Evolutionary conservation across 805 yeast genomes (phyloP).

Genomic region (Metschnikowia noctiluminum): DNA sequence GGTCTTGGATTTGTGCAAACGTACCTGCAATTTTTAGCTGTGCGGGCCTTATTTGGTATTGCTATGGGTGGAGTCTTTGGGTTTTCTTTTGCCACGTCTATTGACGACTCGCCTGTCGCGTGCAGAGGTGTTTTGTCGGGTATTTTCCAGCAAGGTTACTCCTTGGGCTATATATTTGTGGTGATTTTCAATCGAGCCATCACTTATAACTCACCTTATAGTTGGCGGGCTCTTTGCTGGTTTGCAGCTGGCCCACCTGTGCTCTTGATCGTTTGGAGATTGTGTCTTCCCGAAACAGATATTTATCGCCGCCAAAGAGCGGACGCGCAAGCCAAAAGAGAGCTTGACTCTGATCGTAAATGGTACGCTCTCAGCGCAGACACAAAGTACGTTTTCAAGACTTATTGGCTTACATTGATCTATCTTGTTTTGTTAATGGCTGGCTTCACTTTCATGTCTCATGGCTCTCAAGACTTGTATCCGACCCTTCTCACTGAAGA

Average conservation of each 20-base stretch:
- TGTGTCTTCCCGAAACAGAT: slow-evolving; percentile 56
- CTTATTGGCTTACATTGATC: slow-evolving; percentile 59
- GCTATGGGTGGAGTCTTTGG: slow-evolving; percentile 75
- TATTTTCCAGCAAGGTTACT: slow-evolving; percentile 77
- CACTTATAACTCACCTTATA: slow-evolving; percentile 40
- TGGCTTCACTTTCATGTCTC: slow-evolving; percentile 41
- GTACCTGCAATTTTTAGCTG: slow-evolving; percentile 56
- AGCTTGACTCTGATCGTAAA: slow-evolving; percentile 8
- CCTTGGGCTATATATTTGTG: slow-evolving; percentile 63
- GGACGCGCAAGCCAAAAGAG: slow-evolving; percentile 9
- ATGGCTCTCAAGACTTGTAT: slow-evolving; percentile 44
- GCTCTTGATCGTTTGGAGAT: slow-evolving; percentile 55
- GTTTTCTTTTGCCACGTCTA: slow-evolving; percentile 60
- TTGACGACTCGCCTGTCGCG: slow-evolving; percentile 58
- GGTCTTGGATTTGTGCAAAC: slow-evolving; percentile 62
- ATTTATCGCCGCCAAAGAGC: slow-evolving; percentile 35
- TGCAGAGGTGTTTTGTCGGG: slow-evolving; percentile 64
- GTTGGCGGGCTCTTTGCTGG: slow-evolving; percentile 69
- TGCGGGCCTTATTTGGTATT: slow-evolving; percentile 62
- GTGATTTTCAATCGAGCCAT: slow-evolving; percentile 65
- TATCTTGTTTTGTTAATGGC: slow-evolving; percentile 52
- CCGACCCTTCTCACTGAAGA: slow-evolving; percentile 36
- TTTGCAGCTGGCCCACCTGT: slow-evolving; percentile 68
- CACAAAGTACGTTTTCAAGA: slow-evolving; percentile 28
- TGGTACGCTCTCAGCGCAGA: slow-evolving; percentile 12